phyloP scores from a whole-genome alignment of 2,329 filamentous ascomycete genomes.

The Ophiostoma montium region DNA sequence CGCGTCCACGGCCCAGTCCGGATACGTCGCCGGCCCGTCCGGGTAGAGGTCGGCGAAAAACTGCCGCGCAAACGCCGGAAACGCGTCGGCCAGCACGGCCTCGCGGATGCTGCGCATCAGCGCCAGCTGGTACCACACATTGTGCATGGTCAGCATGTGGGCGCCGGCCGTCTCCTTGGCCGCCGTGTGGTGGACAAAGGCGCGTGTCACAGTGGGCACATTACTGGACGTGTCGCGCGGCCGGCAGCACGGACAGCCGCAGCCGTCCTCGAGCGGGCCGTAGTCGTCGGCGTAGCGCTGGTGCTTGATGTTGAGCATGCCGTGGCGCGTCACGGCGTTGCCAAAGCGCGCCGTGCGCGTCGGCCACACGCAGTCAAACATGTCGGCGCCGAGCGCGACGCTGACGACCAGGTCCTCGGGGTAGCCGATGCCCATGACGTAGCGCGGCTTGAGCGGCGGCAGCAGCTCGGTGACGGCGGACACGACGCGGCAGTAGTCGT shows the following conservation, averaged over 20 bases:
- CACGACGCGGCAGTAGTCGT: slow-evolving; percentile 83
- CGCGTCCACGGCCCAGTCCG: slow-evolving; percentile 72
- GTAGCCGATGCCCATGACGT: slow-evolving; percentile 98
- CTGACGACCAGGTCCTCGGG: slow-evolving; percentile 92
- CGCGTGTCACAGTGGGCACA: slow-evolving; percentile 61
- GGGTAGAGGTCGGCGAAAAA: slow-evolving; percentile 69
- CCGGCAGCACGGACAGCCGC: slow-evolving; percentile 66
- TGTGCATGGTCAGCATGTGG: slow-evolving; percentile 76
- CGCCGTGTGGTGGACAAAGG: slow-evolving; percentile 82
- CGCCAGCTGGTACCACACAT: slow-evolving; percentile 80
- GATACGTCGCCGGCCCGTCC: slow-evolving; percentile 48
- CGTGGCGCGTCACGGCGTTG: slow-evolving; percentile 72
- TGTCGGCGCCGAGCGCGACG: slow-evolving; percentile 86
- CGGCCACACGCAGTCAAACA: slow-evolving; percentile 99
- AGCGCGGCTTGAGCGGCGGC: slow-evolving; percentile 85
- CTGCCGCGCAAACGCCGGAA: slow-evolving; percentile 58
- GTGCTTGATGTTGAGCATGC: slow-evolving; percentile 75
- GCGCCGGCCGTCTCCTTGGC: slow-evolving; percentile 93
- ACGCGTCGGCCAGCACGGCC: slow-evolving; percentile 68
- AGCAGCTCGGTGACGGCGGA: slow-evolving; percentile 71
- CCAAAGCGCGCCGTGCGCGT: slow-evolving; percentile 92
- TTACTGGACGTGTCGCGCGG: slow-evolving; percentile 36
- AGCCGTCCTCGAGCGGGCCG: slow-evolving; percentile 67
- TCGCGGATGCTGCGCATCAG: slow-evolving; percentile 65
- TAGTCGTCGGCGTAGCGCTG: slow-evolving; percentile 67